These are phyloP conservation scores for Silene noctiflora DNA, from an alignment of 179 eudicot species.

Conservation along the genomic window DNA sequence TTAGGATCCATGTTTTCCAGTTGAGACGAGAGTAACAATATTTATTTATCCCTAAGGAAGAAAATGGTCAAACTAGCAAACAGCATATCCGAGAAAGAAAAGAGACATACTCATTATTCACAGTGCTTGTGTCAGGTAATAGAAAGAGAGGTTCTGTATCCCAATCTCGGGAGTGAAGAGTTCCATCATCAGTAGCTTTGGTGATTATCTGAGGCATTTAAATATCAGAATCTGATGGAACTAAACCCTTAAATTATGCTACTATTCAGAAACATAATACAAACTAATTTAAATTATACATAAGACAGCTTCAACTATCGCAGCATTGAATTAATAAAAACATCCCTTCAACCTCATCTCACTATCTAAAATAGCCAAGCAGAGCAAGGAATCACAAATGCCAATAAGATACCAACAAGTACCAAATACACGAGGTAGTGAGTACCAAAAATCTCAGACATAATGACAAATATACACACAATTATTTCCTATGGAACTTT, in stretches of 20 bases:
- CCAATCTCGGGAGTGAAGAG: conserved; percentile 78
- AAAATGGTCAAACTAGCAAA: not conserved
- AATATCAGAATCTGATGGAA: conserved; percentile 4
- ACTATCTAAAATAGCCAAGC: not conserved
- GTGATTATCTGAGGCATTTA: conserved; percentile 57
- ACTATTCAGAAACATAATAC: not conserved
- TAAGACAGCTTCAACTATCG: not conserved
- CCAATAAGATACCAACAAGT: not conserved
- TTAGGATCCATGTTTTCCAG: not conserved
- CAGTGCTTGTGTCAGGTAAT: conserved; percentile 46
- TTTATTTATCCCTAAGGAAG: not conserved
- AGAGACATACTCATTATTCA: conserved; percentile 53
- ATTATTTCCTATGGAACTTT: not conserved
- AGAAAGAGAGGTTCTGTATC: conserved; percentile 90
- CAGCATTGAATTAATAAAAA: not conserved
- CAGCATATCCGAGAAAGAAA: conserved; percentile 5
- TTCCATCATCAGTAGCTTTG: conserved; percentile 80
- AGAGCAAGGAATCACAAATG: not conserved
- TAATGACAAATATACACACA: not conserved
- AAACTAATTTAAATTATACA: not conserved
- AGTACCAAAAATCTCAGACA: not conserved
- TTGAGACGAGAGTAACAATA: not conserved
- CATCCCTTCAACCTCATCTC: not conserved
- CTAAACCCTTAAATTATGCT: not conserved
- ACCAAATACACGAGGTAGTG: not conserved